These are phyloP conservation scores for Naganishia randhawae DNA, from an alignment of 768 basidiomycete species.

Conservation along the genomic window DNA sequence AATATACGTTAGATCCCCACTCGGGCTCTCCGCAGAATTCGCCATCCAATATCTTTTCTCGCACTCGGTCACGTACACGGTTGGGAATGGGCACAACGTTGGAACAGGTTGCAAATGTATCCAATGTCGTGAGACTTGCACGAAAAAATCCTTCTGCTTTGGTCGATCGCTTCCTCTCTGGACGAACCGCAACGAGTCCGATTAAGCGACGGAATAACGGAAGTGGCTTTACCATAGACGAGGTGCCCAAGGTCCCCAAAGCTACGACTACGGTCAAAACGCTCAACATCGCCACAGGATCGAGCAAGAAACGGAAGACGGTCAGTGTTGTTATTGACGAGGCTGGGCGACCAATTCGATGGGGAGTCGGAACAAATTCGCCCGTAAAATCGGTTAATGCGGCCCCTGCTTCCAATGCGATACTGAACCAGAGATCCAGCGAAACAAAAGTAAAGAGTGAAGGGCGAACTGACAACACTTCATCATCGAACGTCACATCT, in stretches of 20 bases:
- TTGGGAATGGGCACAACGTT: conserved; percentile 8
- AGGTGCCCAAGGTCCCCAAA: neutral
- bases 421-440: neutral
- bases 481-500: neutral
- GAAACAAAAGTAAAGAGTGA: neutral
- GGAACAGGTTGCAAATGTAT: conserved; percentile 12
- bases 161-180: conserved; percentile 15
- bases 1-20: neutral
- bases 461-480: neutral
- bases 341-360: conserved; percentile 21
- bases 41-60: conserved; percentile 14
- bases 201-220: neutral
- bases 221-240: conserved; percentile 13
- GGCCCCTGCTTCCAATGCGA: neutral
- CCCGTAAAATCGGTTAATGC: neutral
- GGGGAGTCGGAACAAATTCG: conserved; percentile 19
- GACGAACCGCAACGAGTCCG: conserved; percentile 15
- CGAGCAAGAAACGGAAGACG: conserved; percentile 28
- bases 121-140: conserved; percentile 7
- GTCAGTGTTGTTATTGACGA: conserved; percentile 26
- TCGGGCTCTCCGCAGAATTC: neutral
- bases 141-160: conserved; percentile 10
- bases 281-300: conserved; percentile 20
- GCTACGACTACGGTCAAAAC: neutral
- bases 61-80: conserved; percentile 14